Evolutionary conservation across 208 protist genomes (phyloP), one percentile per base, ranked within the genome.

Genomic region (Trypanosoma avium): DNA sequence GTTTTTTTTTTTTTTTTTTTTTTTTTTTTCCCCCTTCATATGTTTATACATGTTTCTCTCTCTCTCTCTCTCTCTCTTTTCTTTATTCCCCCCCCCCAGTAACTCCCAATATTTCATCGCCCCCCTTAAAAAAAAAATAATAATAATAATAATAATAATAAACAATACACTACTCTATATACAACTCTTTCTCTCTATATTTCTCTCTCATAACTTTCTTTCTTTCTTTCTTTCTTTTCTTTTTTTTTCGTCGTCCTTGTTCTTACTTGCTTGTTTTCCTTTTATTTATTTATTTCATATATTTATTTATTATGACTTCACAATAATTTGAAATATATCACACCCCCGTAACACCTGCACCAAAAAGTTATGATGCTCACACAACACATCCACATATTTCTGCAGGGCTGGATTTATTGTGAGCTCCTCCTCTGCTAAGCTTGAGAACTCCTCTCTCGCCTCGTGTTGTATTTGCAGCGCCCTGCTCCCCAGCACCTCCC

Each of bases 361-460:
- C 1, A 94, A 62, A 56, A 92, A 94, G 75, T 94, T 94, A 67
- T 94, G 84, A 59, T 94, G 88, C 78, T 94, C 88, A 54, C 88
- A 94, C 26, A 94, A 75, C 54, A 92, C 75, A 42, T 91, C 84
- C 30, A 94, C 59, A 72, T 92, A 94, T 61, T 88, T 88, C 75
- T 94, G 88, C 73, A 94, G 77, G 4, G 82, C 88, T 3, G 84
- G 84, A 67, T 86, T 91, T 26, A 67, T 63, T 6, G 82, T 87
- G 30, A 82, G 77, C 43, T 88, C 65, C 3, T 86, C 66, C 33
- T 79, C 72, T 13, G 80, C 72, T 35, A 92, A 62, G 13, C 84
- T 73, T 5, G 80, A 69, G 70, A 94, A 94, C 80, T 94, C 83
- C 54, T 79, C 73, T n/a, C 53, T 21, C 19, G 81, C 82, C 82